Conservation (phyloP, 2,329 filamentous ascomycete species). For the Cercospora sp. region DNA sequence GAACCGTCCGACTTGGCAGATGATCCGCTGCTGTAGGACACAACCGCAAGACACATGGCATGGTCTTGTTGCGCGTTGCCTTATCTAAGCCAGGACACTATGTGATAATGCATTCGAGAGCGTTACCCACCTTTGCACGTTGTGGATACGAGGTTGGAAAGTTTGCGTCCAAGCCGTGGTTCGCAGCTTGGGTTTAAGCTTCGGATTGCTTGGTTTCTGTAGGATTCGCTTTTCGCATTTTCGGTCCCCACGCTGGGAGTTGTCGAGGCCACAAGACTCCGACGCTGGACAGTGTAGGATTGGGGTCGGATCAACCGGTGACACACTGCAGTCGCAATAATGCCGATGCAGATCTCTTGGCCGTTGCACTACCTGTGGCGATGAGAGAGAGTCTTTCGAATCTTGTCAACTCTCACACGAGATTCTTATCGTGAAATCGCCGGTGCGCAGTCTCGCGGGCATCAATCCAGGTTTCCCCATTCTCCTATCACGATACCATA, state of each 20-base stretch:
- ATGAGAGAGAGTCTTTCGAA: neutral
- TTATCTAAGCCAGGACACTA: neutral
- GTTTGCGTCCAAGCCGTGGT: neutral
- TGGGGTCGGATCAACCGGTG: neutral
- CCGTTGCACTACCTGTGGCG: neutral
- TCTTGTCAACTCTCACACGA: neutral
- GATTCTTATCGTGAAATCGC: neutral
- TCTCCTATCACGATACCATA: neutral
- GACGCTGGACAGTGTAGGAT: neutral
- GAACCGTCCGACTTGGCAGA: conserved; percentile 2
- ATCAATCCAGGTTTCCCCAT: neutral
- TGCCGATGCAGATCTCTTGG: neutral
- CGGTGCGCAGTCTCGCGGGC: neutral
- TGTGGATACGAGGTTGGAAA: neutral
- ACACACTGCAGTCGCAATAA: neutral
- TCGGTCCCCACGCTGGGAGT: neutral
- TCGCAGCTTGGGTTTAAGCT: conserved; percentile 2
- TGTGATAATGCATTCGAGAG: neutral
- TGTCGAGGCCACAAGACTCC: neutral
- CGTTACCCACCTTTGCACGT: neutral
- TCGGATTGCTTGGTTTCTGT: neutral
- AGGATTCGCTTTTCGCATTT: neutral
- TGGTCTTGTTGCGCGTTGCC: neutral
- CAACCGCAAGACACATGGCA: neutral
- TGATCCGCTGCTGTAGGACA: neutral